phyloP scores from a whole-genome alignment of 2,329 filamentous ascomycete species.

The Paecilomyces sp. region DNA sequence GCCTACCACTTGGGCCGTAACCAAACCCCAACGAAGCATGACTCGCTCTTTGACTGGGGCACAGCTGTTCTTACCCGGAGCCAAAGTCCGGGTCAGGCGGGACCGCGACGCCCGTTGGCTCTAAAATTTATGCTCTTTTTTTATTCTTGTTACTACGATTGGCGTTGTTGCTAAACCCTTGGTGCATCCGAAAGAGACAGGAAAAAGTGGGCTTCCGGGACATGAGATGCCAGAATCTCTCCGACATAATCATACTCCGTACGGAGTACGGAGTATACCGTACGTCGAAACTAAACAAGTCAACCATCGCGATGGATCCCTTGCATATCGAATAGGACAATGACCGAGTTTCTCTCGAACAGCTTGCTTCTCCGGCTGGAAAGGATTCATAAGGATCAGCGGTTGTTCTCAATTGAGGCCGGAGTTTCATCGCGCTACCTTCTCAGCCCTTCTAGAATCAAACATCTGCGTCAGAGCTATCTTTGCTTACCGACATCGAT shows the following conservation, averaged over 20 bases:
- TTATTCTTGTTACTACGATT: no score
- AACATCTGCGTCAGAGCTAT: neutral
- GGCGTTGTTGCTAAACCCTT: no score
- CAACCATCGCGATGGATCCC: neutral
- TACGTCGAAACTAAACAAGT: neutral
- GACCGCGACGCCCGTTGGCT: no score
- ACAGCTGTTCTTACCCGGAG: no score
- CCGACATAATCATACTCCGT: no score
- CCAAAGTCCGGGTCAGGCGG: no score
- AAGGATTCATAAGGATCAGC: neutral
- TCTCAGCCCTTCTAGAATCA: neutral
- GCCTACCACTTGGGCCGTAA: neutral
- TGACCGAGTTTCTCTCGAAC: neutral
- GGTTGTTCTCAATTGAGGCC: neutral
- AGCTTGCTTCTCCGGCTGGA: neutral
- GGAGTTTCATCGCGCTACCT: neutral
- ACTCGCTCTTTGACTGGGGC: neutral
- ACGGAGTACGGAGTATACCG: no score
- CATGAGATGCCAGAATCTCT: no score
- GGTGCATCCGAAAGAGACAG: no score
- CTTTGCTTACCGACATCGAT: neutral
- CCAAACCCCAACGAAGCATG: neutral
- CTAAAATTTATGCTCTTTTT: no score
- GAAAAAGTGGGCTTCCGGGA: no score
- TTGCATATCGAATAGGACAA: neutral